These are phyloP conservation scores for Lentinula detonsa DNA, from an alignment of 768 basidiomycete genomes.

Conservation along the genomic window DNA sequence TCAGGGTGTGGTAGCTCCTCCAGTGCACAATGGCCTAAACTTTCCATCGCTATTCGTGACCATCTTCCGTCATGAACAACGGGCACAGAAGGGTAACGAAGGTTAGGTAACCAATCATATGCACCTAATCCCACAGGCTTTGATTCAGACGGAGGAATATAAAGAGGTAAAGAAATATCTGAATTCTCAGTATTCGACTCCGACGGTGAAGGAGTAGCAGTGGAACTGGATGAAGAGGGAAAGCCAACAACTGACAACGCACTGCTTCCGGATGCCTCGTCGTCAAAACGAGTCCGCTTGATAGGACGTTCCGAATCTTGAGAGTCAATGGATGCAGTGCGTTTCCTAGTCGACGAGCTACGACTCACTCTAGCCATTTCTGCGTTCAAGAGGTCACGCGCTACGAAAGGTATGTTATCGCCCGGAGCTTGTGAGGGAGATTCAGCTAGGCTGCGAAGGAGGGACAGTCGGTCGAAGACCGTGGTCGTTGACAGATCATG, in stretches of 20 bases:
- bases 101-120: background rate
- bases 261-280: background rate
- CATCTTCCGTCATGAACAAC: background rate
- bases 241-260: background rate
- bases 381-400: background rate
- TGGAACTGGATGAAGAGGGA: background rate
- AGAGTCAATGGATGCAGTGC: background rate
- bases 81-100: background rate
- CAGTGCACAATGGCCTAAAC: background rate
- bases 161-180: background rate
- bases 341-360: background rate
- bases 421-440: background rate
- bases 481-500: background rate
- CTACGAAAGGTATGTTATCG: background rate
- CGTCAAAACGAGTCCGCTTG: background rate
- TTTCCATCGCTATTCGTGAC: conserved; percentile 1
- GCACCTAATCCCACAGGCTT: background rate
- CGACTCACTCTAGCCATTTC: background rate
- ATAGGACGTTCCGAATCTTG: background rate
- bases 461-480: background rate
- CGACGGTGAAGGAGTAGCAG: background rate
- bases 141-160: background rate
- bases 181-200: background rate
- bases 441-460: background rate
- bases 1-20: conserved; percentile 3